These are phyloP conservation scores for Hypoxylon sp. DNA, from an alignment of 2,329 filamentous ascomycete genomes.

Conservation along the genomic window DNA sequence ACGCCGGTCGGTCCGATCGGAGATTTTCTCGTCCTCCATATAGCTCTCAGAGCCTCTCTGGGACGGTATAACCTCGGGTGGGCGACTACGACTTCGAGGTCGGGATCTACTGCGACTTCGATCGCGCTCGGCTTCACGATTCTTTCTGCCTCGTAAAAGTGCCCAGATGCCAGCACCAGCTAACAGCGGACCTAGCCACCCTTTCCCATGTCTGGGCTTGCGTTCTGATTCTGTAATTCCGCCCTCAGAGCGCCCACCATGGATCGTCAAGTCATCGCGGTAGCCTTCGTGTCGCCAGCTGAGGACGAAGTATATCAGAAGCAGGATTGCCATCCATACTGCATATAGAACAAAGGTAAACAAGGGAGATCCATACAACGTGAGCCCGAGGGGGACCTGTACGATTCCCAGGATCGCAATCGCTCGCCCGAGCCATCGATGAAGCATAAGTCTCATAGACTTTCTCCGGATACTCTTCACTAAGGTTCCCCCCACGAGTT, in stretches of 20 bases:
- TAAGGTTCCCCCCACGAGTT: slow-evolving; percentile 76
- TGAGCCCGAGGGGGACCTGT: slow-evolving; percentile 89
- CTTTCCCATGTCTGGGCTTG: slow-evolving; percentile 56
- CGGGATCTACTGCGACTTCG: slow-evolving; percentile 54
- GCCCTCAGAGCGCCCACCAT: slow-evolving; percentile 68
- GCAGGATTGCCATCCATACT: slow-evolving; percentile 78
- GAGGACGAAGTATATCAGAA: slow-evolving; percentile 83
- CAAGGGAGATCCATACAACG: slow-evolving; percentile 90
- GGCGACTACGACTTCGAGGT: slow-evolving; percentile 54
- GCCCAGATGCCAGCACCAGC: slow-evolving; percentile 65
- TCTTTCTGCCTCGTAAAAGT: slow-evolving; percentile 60
- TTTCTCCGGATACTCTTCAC: slow-evolving; percentile 66
- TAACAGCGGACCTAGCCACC: slow-evolving; percentile 67
- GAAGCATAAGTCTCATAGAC: slow-evolving; percentile 72
- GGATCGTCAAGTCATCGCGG: slow-evolving; percentile 63
- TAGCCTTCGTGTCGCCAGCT: slow-evolving; percentile 74
- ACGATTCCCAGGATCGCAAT: slow-evolving; percentile 85
- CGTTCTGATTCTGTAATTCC: slow-evolving; percentile 46
- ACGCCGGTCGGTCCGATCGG: slow-evolving; percentile 59
- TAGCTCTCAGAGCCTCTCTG: slow-evolving; percentile 69
- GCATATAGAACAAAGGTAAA: slow-evolving; percentile 88
- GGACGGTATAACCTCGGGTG: slow-evolving; percentile 65
- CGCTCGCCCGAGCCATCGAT: slow-evolving; percentile 87
- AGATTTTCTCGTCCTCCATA: slow-evolving; percentile 73
- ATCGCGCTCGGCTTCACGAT: slow-evolving; percentile 57